Percentiles rank a stretch among this genome's conserved stretches.
Evolutionary conservation across 2,329 filamentous ascomycete species (phyloP).

Genomic region (Aspergillus sp.): DNA sequence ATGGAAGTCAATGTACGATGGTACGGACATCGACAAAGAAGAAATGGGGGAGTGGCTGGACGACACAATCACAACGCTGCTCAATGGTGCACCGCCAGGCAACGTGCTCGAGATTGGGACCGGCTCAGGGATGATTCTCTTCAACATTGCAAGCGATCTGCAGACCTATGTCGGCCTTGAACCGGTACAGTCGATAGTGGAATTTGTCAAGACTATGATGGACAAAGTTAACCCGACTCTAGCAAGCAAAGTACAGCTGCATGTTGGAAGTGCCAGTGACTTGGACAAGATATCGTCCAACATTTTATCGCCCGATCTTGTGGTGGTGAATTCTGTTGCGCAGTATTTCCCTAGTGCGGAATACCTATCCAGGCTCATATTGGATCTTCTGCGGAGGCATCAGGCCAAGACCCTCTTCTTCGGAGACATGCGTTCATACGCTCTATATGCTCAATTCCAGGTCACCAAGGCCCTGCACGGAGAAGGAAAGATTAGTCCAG

Average conservation of each 20-base stretch:
- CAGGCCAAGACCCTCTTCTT: conserved; percentile 3
- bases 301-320: background rate
- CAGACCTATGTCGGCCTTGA: conserved; percentile 3
- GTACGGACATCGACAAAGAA: background rate
- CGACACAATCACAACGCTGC: conserved; percentile 3
- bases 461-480: conserved; percentile 8
- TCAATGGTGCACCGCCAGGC: background rate
- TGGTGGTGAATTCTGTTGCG: conserved; percentile 9
- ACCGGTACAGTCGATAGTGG: conserved; percentile 1
- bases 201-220: conserved; percentile 1
- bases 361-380: background rate
- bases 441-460: conserved; percentile 7
- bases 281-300: background rate
- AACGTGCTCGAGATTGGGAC: conserved; percentile 4
- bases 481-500: background rate
- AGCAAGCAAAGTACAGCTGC: background rate
- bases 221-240: background rate
- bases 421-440: conserved; percentile 7
- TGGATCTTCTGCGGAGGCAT: background rate
- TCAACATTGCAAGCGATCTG: background rate
- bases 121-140: conserved; percentile 4
- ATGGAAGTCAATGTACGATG: conserved; percentile 13
- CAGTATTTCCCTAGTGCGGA: conserved; percentile 7
- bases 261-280: conserved; percentile 4
- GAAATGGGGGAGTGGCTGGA: conserved; percentile 10